Conservation (phyloP, 352 stramenopile species). For the Globisporangium perplexum region DNA sequence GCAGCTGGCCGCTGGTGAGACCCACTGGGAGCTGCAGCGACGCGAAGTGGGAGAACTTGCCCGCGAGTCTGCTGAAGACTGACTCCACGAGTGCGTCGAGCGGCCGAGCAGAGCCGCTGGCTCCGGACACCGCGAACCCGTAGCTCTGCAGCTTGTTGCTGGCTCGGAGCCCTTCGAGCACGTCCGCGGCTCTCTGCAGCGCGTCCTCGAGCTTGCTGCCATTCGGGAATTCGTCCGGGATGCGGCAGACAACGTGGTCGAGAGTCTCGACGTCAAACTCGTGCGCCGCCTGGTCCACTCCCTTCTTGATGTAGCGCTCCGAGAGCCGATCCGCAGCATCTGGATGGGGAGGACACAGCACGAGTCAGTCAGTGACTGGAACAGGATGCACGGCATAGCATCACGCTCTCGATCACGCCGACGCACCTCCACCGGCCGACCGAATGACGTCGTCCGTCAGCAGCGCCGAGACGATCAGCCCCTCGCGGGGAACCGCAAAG, state of each 20-base stretch:
- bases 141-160: constrained; percentile 56
- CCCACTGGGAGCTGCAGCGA: constrained; percentile 59
- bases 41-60: constrained; percentile 40
- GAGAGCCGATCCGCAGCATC: constrained; percentile 32
- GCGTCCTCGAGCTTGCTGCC: constrained; percentile 22
- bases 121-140: constrained; percentile 37
- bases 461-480: constrained; percentile 49
- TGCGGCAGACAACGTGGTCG: constrained; percentile 55
- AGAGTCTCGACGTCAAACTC: constrained; percentile 55
- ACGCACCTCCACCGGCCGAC: constrained; percentile 17
- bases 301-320: constrained; percentile 32
- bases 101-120: constrained; percentile 10
- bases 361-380: background rate
- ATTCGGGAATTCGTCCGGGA: constrained; percentile 46
- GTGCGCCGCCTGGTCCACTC: constrained; percentile 38
- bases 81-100: constrained; percentile 43
- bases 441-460: constrained; percentile 48
- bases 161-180: constrained; percentile 32
- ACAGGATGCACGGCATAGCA: background rate
- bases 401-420: background rate
- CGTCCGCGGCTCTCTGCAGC: constrained; percentile 25
- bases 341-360: background rate
- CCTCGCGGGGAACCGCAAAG: constrained; percentile 51
- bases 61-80: constrained; percentile 30
- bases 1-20: constrained; percentile 26